Evolutionary conservation across 371 early-diverging fungal genomes (phyloP).

Genomic region (Syncephalastrum racemosum): DNA sequence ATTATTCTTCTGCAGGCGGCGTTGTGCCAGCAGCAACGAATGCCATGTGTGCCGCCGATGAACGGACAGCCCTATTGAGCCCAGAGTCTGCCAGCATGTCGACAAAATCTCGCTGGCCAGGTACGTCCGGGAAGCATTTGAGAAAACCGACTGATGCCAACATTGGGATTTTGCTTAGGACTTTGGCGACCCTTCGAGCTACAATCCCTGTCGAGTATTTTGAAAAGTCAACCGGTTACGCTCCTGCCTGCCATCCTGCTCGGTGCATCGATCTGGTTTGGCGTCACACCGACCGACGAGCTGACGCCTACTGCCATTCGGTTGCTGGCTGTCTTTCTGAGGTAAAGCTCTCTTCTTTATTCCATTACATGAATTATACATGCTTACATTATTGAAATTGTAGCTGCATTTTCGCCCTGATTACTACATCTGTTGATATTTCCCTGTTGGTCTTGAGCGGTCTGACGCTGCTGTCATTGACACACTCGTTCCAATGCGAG

Average conservation of each 20-base stretch:
- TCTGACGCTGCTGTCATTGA: constrained; percentile 51
- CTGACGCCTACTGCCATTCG: constrained; percentile 46
- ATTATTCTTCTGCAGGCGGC: no score
- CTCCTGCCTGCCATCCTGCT: constrained; percentile 34
- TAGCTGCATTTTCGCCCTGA: constrained; percentile 61
- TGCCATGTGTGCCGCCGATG: no score
- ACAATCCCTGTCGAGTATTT: neutral
- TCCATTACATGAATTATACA: neutral
- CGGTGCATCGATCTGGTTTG: constrained; percentile 43
- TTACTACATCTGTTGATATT: constrained; percentile 58
- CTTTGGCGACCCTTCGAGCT: no score
- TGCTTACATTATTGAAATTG: constrained; percentile 11
- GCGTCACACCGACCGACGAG: constrained; percentile 31
- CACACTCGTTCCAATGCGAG: constrained; percentile 58
- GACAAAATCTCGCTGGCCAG: no score
- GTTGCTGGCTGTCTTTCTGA: constrained; percentile 45
- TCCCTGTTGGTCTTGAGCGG: constrained; percentile 56
- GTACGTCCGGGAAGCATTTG: no score
- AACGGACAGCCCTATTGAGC: no score
- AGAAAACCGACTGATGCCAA: no score
- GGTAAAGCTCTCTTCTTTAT: constrained; percentile 21
- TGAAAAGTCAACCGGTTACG: constrained; percentile 10
- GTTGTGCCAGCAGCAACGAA: no score
- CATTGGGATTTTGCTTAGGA: no score
- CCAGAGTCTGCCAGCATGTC: no score